A percentile compares a stretch with the other conserved stretches of the same genome.
Evolutionary conservation across 345 rosid species (phyloP).

Genomic region (Gynandropsis gynandra): DNA sequence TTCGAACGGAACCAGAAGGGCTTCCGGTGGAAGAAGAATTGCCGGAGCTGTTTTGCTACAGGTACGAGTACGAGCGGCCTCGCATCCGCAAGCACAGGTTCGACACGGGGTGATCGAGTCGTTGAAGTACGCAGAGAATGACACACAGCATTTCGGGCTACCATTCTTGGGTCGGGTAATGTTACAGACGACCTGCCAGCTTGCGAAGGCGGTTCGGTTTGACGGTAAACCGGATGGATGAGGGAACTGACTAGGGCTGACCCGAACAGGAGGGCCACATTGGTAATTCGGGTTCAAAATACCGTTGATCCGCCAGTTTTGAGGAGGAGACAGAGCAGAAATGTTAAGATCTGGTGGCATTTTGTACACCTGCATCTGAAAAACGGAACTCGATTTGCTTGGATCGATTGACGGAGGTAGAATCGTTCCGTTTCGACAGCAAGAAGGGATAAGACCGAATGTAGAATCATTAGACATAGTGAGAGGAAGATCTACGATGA

Average conservation of each 20-base stretch:
- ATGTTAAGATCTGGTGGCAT: slow-evolving; percentile 86
- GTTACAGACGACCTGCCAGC: slow-evolving; percentile 98
- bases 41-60: slow-evolving; percentile 69
- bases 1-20: slow-evolving; percentile 76
- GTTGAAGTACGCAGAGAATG: slow-evolving; percentile 83
- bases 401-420: slow-evolving; percentile 76
- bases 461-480: slow-evolving; percentile 66
- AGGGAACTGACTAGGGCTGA: slow-evolving; percentile 65
- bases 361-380: slow-evolving; percentile 83
- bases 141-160: slow-evolving; percentile 81
- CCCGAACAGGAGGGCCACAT: slow-evolving; percentile 77
- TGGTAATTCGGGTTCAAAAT: slow-evolving; percentile 63
- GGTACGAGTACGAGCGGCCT: slow-evolving; percentile 28
- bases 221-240: slow-evolving; percentile 74
- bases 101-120: slow-evolving; percentile 80
- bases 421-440: slow-evolving; percentile 85
- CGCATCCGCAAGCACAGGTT: slow-evolving; percentile 90
- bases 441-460: slow-evolving; percentile 53
- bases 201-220: slow-evolving; percentile 63
- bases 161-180: slow-evolving; percentile 59
- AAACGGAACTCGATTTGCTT: slow-evolving; percentile 66
- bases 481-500: slow-evolving; percentile 74
- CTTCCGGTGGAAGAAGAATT: slow-evolving; percentile 63
- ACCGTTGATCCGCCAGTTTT: slow-evolving; percentile 80
- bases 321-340: slow-evolving; percentile 62